Evolutionary conservation across 2,329 filamentous ascomycete species (phyloP), one percentile per base, ranked within the genome.

Genomic region (Sporothrix schenckii): DNA sequence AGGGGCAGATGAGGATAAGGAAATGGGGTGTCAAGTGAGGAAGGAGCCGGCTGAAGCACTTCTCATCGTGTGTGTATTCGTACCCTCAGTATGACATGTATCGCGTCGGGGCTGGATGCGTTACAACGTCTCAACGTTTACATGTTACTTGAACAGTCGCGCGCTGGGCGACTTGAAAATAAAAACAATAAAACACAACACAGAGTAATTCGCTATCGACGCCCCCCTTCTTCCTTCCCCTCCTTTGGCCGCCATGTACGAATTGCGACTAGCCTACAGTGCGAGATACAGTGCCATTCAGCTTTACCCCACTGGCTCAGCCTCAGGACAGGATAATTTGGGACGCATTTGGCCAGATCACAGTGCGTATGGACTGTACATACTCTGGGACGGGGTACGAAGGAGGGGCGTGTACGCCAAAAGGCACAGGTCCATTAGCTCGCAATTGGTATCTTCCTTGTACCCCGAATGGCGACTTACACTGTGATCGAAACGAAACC

Each of bases 181-280:
- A 50, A 34, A 66, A 53, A 1, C 27, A 27, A 4, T 19, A 41
- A 44, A 41, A 7, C 5, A 34, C 34, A 27, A 30, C 39, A 47
- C 1, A 61, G n/a, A 21, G n/a, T 13, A 3, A 11, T 67, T 21
- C 50, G 50, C 65, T 66, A 67, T 67, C 65, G n/a, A 54, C 65
- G 30, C 65, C 65, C 39, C 39, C 21, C 39, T 47, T 34, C 58
- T 60, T 60, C 54, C 56, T 21, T 41, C 19, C 56, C 44, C 41
- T 13, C 30, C 24, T n/a, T 30, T 16, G 47, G 49, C 19, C n/a
- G 65, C 30, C 44, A 56, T 44, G 50, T 47, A 3, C 56, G 56
- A 61, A 61, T 63, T 63, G 41, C 60, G 60, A 66, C 61, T 50
- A 66, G 49, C n/a, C 10, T 13, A 67, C 65, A 44, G 65, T 67